Evolutionary conservation across 768 basidiomycete species (phyloP).

Genomic region (Amanita rimosa): DNA sequence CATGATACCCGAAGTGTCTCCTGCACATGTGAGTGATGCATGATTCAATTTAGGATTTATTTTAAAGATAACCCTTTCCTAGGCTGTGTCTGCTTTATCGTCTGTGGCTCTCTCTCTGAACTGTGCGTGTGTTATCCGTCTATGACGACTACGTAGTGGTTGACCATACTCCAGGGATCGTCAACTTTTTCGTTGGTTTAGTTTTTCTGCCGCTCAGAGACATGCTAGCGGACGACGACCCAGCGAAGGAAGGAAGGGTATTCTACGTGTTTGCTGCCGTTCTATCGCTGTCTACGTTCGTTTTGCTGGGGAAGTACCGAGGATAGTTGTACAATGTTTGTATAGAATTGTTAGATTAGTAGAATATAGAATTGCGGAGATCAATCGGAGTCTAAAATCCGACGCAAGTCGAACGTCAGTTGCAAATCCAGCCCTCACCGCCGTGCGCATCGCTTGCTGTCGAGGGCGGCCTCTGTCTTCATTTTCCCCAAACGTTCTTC

Average conservation of each 20-base stretch:
- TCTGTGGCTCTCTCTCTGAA: slow-evolving; percentile 65
- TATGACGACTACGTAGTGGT: slow-evolving; percentile 3
- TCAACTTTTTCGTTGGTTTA: slow-evolving; percentile 79
- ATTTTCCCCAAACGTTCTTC: slow-evolving; percentile 27
- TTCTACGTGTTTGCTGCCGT: slow-evolving; percentile 76
- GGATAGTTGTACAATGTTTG: slow-evolving; percentile 12
- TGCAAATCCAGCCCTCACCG: slow-evolving; percentile 20
- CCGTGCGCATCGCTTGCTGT: slow-evolving; percentile 30
- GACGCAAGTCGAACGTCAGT: background rate
- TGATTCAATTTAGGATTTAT: background rate
- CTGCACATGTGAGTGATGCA: slow-evolving; percentile 46
- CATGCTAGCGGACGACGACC: slow-evolving; percentile 49
- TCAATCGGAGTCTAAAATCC: slow-evolving; percentile 20
- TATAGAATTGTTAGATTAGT: background rate
- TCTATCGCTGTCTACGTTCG: slow-evolving; percentile 29
- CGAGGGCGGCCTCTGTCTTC: slow-evolving; percentile 29
- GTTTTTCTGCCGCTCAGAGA: slow-evolving; percentile 79
- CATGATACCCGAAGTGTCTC: slow-evolving; percentile 84
- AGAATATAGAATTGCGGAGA: slow-evolving; percentile 6
- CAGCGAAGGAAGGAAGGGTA: slow-evolving; percentile 67
- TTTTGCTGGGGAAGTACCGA: slow-evolving; percentile 27
- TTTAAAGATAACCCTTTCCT: slow-evolving; percentile 4
- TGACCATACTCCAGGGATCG: slow-evolving; percentile 44
- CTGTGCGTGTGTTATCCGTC: slow-evolving; percentile 23
- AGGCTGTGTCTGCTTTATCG: slow-evolving; percentile 77